Conservation (phyloP, 345 rosid species). For the Pistacia integerrima region DNA sequence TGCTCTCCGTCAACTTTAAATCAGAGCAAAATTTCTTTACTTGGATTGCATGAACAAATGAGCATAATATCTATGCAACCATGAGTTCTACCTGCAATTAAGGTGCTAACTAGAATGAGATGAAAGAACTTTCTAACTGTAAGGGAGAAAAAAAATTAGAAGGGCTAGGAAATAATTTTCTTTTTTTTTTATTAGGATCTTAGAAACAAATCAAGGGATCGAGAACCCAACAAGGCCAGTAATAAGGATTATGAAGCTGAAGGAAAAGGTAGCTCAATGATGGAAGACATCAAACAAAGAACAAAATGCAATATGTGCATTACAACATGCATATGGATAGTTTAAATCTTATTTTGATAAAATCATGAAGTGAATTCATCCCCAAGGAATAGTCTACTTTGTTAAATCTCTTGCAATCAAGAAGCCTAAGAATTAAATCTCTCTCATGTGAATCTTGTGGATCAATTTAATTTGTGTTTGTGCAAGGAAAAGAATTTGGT, state of each 20-base stretch:
- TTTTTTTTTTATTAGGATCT: neutral
- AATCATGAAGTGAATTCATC: too few relatives aligned
- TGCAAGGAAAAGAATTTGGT: too few relatives aligned
- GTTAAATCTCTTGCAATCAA: too few relatives aligned
- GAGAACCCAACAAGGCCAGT: neutral
- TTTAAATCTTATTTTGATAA: neutral
- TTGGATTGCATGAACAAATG: neutral
- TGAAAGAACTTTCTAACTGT: neutral
- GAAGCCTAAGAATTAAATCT: too few relatives aligned
- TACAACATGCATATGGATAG: neutral
- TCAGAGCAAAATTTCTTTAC: neutral
- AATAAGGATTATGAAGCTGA: neutral
- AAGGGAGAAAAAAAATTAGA: too few relatives aligned
- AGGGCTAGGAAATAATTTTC: neutral
- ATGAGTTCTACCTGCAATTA: too few relatives aligned
- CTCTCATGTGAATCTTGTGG: too few relatives aligned
- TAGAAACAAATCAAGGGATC: neutral
- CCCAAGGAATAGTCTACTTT: too few relatives aligned
- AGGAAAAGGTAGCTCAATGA: neutral
- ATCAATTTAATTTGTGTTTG: too few relatives aligned
- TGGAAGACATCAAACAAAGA: neutral
- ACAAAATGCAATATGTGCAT: neutral
- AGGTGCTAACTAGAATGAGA: too few relatives aligned
- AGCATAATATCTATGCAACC: too few relatives aligned
- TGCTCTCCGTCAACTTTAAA: neutral